phyloP scores from a whole-genome alignment of 1,284 basidiomycete genomes.

The Gymnopus androsaceus region DNA sequence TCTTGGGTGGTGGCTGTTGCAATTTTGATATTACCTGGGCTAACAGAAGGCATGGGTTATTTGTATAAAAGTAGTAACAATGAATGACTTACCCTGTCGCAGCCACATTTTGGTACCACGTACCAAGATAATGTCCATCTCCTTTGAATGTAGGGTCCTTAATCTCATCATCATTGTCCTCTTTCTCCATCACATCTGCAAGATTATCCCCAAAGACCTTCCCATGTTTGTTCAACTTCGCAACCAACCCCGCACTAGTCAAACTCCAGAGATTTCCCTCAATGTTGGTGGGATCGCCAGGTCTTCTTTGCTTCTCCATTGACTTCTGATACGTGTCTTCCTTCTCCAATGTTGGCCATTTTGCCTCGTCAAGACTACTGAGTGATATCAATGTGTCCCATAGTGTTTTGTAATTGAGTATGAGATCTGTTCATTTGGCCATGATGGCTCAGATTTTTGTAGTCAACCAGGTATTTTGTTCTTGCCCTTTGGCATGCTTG shows the following conservation, averaged over 20 bases:
- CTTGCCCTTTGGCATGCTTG: slow-evolving; percentile 1
- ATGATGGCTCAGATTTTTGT: neutral
- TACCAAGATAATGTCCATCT: neutral
- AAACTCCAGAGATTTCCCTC: slow-evolving; percentile 6
- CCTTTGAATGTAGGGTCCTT: too few relatives aligned
- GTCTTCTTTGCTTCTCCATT: neutral
- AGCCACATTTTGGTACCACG: neutral
- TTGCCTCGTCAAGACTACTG: neutral
- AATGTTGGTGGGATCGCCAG: neutral
- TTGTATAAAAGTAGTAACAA: too few relatives aligned
- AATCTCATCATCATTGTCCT: too few relatives aligned
- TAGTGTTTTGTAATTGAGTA: neutral
- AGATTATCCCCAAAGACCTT: neutral
- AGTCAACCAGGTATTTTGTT: neutral
- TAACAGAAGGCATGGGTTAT: too few relatives aligned
- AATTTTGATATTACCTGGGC: too few relatives aligned
- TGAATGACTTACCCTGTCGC: neutral
- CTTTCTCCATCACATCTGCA: too few relatives aligned
- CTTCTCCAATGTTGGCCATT: neutral
- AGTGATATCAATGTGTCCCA: neutral
- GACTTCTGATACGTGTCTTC: slow-evolving; percentile 4
- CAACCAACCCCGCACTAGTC: neutral
- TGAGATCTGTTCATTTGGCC: neutral
- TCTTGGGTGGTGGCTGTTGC: too few relatives aligned
- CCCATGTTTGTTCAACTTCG: neutral